Percentiles rank a stretch among this genome's conserved stretches.
Conservation (phyloP, 768 basidiomycete genomes). For the Leccinum broughii region DNA sequence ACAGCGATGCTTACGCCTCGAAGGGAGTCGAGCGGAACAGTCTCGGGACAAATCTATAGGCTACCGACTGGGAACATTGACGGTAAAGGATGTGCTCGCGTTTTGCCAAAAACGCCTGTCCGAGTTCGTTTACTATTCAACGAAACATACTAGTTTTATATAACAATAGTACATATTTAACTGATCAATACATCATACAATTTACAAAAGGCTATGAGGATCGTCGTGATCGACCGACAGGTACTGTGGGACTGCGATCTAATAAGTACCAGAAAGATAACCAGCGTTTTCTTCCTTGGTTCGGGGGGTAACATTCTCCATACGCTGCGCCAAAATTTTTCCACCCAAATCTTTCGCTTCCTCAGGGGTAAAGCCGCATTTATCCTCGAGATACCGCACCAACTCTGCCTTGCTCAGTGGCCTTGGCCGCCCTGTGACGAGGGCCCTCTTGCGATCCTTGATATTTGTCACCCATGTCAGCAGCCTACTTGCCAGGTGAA, state of each 20-base stretch:
- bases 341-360: slow-evolving; percentile 21
- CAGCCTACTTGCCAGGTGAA: slow-evolving; percentile 21
- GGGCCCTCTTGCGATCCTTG: slow-evolving; percentile 5
- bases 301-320: not conserved
- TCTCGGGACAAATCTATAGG: too few species aligned
- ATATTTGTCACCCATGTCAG: slow-evolving; percentile 18
- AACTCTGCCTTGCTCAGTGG: slow-evolving; percentile 18
- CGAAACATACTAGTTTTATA: too few species aligned
- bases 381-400: slow-evolving; percentile 14
- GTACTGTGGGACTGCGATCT: not conserved
- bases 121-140: not conserved
- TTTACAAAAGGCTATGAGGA: not conserved
- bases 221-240: not conserved
- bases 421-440: not conserved
- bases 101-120: not conserved
- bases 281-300: slow-evolving; percentile 4
- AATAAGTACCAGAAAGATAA: not conserved
- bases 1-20: too few species aligned
- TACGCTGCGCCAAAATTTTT: slow-evolving; percentile 20
- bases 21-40: too few species aligned
- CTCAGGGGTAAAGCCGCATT: slow-evolving; percentile 12
- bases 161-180: too few species aligned
- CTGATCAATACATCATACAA: not conserved
- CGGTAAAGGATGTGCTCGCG: not conserved
- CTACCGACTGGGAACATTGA: too few species aligned